Base-by-base conservation (phyloP, 805 yeast genomes). In the Wickerhamiella slavikovae region DNA sequence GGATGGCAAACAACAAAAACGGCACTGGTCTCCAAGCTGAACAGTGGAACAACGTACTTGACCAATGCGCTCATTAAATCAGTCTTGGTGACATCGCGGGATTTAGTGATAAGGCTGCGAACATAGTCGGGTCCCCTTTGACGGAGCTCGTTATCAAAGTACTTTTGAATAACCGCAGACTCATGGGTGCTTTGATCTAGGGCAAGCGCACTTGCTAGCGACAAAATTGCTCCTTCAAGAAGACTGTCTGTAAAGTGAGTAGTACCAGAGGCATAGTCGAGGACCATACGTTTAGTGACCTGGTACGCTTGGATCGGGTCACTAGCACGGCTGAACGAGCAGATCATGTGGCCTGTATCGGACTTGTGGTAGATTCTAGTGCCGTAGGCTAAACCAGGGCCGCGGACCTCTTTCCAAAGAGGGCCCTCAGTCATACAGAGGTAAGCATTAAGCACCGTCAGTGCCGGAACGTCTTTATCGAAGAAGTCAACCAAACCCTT, bases 381-480 rank as follows among this genome's bases (percentile, higher is more conserved):
- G 22, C 94, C 95, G 49, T 89, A 89, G 0, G 95, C 95, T 25
- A 78, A 57, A 2, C 98, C 98, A 1, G 82, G 64, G 24, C 98
- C 98, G 52, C 98, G 67, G 20, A 89, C 77, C 32, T 91, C 93
- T 43, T 79, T 66, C 95, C 96, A 85, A 38, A 85, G 73, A 21
- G 96, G 98, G 3, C 98, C 98, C 49, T 89, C 98, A 13, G 79
- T 80, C 22, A 80, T 75, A 38, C 73, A 76, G 32, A 89, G 57
- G 42, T 71, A 75, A 32, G 76, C 82, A 5, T 74, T 62, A 5
- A 82, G 78, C 17, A 83, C 60, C 0, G 73, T 63, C 24, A 85
- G 59, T 16, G 71, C 73, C 29, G 75, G 70, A 18, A 71, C 57
- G 40, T 83, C 93, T 14, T 58, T 55, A 28, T 68, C 60, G 10